Evolutionary conservation across 306 rosid genomes (phyloP).

Genomic region (Luffa aegyptiaca): DNA sequence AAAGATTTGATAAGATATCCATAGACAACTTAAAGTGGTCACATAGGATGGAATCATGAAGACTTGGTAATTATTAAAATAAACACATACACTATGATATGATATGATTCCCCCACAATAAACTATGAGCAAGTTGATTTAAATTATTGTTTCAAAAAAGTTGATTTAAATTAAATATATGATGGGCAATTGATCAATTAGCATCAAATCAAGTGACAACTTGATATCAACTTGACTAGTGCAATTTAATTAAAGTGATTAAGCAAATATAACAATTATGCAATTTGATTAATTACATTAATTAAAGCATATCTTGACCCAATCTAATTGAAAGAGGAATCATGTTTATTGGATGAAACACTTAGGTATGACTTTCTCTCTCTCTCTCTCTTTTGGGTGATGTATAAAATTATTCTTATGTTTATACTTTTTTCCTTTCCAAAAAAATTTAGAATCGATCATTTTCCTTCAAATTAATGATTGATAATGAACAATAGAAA

Average conservation of each 20-base stretch:
- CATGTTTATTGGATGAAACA: neutral
- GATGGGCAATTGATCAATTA: neutral
- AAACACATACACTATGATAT: neutral
- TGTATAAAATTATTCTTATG: neutral
- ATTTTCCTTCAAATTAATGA: neutral
- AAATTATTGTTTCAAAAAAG: neutral
- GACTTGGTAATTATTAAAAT: neutral
- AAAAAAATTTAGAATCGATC: neutral
- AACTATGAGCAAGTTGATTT: neutral
- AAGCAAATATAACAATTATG: neutral
- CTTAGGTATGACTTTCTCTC: neutral
- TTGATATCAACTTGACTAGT: constrained; percentile 2
- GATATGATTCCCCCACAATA: neutral
- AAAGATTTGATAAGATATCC: neutral
- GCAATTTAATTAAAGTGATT: neutral
- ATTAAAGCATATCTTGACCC: neutral
- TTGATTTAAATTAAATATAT: neutral
- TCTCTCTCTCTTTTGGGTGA: neutral
- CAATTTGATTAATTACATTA: neutral
- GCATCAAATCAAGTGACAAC: neutral
- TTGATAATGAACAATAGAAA: neutral
- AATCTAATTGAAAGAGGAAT: neutral
- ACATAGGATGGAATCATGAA: constrained; percentile 8
- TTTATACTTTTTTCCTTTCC: neutral
- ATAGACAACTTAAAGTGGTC: neutral